Conservation (phyloP, 2,329 filamentous ascomycete genomes). For the Didymella pinodella region DNA sequence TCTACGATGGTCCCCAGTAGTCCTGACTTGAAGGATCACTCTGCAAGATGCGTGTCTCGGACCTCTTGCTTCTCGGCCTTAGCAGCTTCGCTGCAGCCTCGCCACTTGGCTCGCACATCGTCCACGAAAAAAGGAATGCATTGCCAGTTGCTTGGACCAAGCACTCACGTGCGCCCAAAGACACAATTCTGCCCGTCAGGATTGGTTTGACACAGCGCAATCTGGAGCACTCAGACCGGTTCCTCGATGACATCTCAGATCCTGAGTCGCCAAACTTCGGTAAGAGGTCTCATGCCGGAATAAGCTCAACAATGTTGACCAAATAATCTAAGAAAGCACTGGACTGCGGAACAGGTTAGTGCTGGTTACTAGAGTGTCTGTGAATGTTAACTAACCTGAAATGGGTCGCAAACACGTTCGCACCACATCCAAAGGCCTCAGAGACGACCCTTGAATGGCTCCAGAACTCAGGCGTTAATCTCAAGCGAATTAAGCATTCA, state of each 20-base stretch:
- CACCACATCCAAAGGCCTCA: constrained; percentile 23
- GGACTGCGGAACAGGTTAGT: constrained; percentile 19
- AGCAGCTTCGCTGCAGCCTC: constrained; percentile 9
- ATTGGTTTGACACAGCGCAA: constrained; percentile 26
- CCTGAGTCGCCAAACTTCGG: constrained; percentile 30
- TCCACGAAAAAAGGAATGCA: constrained; percentile 27
- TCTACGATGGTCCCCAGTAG: background rate
- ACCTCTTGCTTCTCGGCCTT: constrained; percentile 19
- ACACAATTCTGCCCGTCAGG: constrained; percentile 23
- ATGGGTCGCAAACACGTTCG: constrained; percentile 26
- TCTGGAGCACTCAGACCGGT: constrained; percentile 25
- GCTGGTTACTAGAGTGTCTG: too few relatives aligned
- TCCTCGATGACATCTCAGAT: constrained; percentile 28
- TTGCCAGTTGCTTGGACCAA: constrained; percentile 24
- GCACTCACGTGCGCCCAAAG: constrained; percentile 22
- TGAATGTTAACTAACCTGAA: too few relatives aligned
- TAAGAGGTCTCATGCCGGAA: background rate
- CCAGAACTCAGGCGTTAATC: constrained; percentile 22
- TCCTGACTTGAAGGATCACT: background rate
- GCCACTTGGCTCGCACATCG: constrained; percentile 15
- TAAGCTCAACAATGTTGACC: background rate
- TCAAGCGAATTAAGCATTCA: constrained; percentile 24
- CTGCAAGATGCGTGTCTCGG: constrained; percentile 20
- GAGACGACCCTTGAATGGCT: constrained; percentile 29
- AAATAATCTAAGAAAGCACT: constrained; percentile 12